phyloP scores from a whole-genome alignment of 1,284 basidiomycete genomes.

The Cystobasidium slooffiae region DNA sequence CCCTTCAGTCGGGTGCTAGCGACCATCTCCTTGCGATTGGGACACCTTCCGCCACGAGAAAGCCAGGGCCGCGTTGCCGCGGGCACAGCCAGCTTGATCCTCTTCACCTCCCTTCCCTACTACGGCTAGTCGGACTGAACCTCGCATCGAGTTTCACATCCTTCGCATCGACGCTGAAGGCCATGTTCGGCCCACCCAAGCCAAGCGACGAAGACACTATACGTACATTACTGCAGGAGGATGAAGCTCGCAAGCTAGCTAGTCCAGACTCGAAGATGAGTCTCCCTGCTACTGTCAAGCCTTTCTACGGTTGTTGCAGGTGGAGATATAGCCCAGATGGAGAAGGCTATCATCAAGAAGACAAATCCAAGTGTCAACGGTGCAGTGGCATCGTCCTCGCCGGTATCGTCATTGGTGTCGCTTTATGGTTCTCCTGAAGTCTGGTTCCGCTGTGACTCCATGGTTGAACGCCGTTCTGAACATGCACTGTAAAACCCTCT shows the following conservation, averaged over 20 bases:
- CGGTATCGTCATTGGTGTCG: constrained; percentile 26
- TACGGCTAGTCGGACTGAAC: constrained; percentile 29
- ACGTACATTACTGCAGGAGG: not conserved
- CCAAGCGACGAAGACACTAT: not conserved
- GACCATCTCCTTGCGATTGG: not conserved
- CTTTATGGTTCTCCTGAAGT: constrained; percentile 33
- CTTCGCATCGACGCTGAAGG: not conserved
- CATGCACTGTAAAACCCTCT: too few relatives aligned
- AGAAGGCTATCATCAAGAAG: not conserved
- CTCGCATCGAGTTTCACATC: constrained; percentile 20
- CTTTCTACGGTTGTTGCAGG: constrained; percentile 23
- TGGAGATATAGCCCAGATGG: not conserved
- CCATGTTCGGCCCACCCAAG: not conserved
- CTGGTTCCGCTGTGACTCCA: not conserved
- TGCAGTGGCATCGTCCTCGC: constrained; percentile 23
- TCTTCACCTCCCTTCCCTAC: constrained; percentile 27
- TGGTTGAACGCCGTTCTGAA: not conserved
- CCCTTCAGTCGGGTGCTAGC: constrained; percentile 4
- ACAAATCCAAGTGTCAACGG: constrained; percentile 1
- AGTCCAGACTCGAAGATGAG: too few relatives aligned
- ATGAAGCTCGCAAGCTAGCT: not conserved
- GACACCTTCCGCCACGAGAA: not conserved
- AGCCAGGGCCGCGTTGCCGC: not conserved
- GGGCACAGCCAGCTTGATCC: constrained; percentile 9
- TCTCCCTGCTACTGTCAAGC: not conserved